Evolutionary conservation across 1,284 basidiomycete species (phyloP), one percentile per base, ranked within the genome.

Genomic region (Cutaneotrichosporon dermatis): DNA sequence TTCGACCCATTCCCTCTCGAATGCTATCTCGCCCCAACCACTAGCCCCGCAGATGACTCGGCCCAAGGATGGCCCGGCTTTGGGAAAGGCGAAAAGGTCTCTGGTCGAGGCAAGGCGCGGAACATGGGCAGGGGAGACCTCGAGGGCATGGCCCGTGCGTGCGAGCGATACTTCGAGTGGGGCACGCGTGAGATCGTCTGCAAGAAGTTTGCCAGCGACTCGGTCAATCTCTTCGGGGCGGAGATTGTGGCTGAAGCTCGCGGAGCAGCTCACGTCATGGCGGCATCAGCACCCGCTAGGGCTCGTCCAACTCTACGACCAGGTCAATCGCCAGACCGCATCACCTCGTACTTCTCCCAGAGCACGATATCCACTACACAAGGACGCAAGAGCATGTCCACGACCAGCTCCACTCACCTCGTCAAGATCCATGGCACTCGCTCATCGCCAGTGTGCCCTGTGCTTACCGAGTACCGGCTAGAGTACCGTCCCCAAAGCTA

Each of bases 151-250:
- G 89, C 90, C 0, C 82, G 79, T 4, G 80, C 86, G 1, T 93
- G 90, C 77, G 91, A 94, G 74, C 81, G 85, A 52, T 89, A 87
- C 70, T 94, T 94, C 66, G 91, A 93, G 70, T 94, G 91, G 91
- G 91, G 90, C 0, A 86, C 89, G 48, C 85, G 82, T 63, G 87
- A 90, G 5, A 61, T 72, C 3, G 76, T 78, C 3, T 67, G 61
- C 41, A 76, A 69, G 61, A 70, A 71, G 57, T 76, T 79, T 54
- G 70, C 69, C 34, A 61, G 69, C 4, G 70, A 71, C 60, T 56
- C 59, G n/a, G 57, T 75, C 41, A 71, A 69, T 7, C 40, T 76
- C 1, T 75, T 72, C 51, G 66, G 68, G 9, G 61, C 66, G 9
- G 67, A 73, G 50, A 45, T 75, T 10, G 60, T 75, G n/a, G 61